Conservation (phyloP, 306 rosid genomes). For the Quercus cerris region DNA sequence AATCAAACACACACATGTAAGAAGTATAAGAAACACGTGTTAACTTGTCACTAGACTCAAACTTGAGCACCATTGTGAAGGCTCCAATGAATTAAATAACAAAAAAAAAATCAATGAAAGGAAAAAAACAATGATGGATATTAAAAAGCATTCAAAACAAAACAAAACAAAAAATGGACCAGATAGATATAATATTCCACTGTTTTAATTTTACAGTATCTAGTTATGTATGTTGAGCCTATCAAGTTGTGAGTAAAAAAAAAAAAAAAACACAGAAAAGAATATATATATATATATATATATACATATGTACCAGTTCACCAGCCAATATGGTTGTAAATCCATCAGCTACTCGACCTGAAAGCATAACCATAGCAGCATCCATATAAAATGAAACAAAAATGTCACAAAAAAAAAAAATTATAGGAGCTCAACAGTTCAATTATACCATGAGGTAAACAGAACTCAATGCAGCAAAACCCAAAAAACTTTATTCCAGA, state of each 20-base stretch:
- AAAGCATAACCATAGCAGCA: conserved; percentile 83
- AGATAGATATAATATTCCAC: not conserved
- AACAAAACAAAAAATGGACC: too few relatives aligned
- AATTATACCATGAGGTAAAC: not conserved
- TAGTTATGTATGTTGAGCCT: not conserved
- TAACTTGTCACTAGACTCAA: not conserved
- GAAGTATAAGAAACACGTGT: not conserved
- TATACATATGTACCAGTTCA: conserved; percentile 61
- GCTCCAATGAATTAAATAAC: not conserved
- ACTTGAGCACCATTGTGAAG: not conserved
- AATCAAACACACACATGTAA: not conserved
- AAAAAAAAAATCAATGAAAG: not conserved
- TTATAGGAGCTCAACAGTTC: not conserved
- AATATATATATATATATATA: too few relatives aligned
- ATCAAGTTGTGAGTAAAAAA: not conserved
- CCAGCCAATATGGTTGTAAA: conserved; percentile 76
- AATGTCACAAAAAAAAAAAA: not conserved
- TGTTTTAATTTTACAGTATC: not conserved
- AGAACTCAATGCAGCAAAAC: not conserved
- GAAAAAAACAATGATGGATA: not conserved
- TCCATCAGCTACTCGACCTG: conserved; percentile 36
- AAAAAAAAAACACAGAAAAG: not conserved
- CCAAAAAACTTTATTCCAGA: not conserved
- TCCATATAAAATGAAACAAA: conserved; percentile 33
- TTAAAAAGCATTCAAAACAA: too few relatives aligned